Evolutionary conservation across 2,329 filamentous ascomycete genomes (phyloP).

Genomic region (Microdochium nivale): DNA sequence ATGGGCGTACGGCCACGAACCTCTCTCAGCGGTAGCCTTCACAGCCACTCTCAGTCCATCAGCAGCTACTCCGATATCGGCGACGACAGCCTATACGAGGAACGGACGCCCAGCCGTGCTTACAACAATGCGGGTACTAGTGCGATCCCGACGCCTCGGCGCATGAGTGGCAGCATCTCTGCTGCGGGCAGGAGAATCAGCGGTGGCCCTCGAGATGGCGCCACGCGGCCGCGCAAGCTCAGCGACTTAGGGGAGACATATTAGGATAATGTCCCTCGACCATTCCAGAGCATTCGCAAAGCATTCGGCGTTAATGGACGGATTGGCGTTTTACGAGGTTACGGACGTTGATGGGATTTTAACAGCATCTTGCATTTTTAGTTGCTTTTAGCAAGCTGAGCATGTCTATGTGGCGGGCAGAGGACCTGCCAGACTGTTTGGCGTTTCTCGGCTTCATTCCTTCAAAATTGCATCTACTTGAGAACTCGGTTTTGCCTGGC

Average conservation of each 20-base stretch:
- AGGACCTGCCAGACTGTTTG: not conserved
- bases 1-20: slow-evolving; percentile 60
- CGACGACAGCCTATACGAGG: slow-evolving; percentile 40
- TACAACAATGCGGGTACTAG: slow-evolving; percentile 34
- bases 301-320: not conserved
- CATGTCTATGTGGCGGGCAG: not conserved
- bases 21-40: slow-evolving; percentile 57
- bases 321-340: not conserved
- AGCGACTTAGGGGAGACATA: slow-evolving; percentile 48
- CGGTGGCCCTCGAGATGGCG: slow-evolving; percentile 17
- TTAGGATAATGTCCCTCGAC: slow-evolving; percentile 16
- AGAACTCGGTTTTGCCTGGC: not conserved
- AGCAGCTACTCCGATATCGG: slow-evolving; percentile 39
- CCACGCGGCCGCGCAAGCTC: slow-evolving; percentile 27
- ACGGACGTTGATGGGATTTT: not conserved
- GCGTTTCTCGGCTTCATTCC: not conserved
- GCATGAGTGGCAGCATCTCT: slow-evolving; percentile 28
- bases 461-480: not conserved
- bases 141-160: slow-evolving; percentile 38
- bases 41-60: slow-evolving; percentile 50
- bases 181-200: slow-evolving; percentile 30
- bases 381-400: not conserved
- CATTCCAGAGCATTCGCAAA: not conserved
- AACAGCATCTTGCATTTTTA: not conserved
- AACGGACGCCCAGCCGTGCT: slow-evolving; percentile 41